Conservation (phyloP, 2,329 filamentous ascomycete genomes). For the Cercospora sp. region DNA sequence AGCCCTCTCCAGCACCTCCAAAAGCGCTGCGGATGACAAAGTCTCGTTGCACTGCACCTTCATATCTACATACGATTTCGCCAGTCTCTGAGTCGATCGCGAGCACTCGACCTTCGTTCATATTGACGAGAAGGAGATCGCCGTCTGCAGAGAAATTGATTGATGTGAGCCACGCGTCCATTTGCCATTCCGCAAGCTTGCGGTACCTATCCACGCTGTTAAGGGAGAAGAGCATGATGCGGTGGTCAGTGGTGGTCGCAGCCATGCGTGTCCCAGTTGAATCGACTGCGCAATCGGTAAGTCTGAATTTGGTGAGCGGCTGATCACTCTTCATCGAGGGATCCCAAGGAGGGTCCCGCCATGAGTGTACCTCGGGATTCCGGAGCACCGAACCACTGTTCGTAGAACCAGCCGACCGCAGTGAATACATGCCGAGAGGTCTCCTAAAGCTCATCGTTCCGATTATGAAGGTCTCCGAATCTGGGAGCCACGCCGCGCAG, state of each 20-base stretch:
- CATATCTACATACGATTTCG: constrained; percentile 70
- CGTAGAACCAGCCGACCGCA: constrained; percentile 20
- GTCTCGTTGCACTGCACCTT: constrained; percentile 71
- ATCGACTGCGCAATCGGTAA: constrained; percentile 83
- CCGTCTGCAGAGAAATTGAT: constrained; percentile 80
- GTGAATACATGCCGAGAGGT: constrained; percentile 60
- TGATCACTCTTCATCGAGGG: constrained; percentile 54
- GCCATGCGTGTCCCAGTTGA: constrained; percentile 77
- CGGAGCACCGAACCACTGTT: constrained; percentile 23
- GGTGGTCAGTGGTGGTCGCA: constrained; percentile 68
- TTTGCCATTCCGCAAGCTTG: constrained; percentile 70
- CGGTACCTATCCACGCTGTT: constrained; percentile 68
- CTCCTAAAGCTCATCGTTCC: constrained; percentile 69
- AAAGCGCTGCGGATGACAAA: constrained; percentile 81
- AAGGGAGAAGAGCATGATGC: constrained; percentile 69
- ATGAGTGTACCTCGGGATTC: constrained; percentile 36
- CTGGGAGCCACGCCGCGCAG: constrained; percentile 82
- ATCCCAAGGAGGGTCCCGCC: constrained; percentile 50
- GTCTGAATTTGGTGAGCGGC: constrained; percentile 63
- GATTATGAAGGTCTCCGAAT: constrained; percentile 75
- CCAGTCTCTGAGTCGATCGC: constrained; percentile 75
- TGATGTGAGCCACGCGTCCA: constrained; percentile 71
- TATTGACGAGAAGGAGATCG: constrained; percentile 77
- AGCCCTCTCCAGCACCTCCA: constrained; percentile 87
- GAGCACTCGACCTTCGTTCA: constrained; percentile 72